A percentile compares a stretch with the other conserved stretches of the same genome.
phyloP scores from a whole-genome alignment of 805 yeast genomes.

The Saturnispora zaruensis region DNA sequence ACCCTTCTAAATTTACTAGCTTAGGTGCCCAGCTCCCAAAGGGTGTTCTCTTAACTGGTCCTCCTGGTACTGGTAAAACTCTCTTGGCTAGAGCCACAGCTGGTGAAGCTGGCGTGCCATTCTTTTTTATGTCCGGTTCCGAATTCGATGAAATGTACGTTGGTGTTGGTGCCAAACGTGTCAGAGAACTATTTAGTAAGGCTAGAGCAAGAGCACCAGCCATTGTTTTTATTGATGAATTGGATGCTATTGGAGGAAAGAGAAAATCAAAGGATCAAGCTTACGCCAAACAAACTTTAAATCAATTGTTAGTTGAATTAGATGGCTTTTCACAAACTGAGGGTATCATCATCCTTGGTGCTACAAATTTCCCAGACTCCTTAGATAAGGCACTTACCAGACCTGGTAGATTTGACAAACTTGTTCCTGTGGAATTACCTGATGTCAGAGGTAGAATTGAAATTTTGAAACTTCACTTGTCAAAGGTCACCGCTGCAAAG shows the following conservation, averaged over 20 bases:
- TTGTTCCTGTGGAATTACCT: conserved; percentile 90
- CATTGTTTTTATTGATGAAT: conserved; percentile 91
- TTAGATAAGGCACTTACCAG: conserved; percentile 95
- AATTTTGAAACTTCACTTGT: conserved; percentile 84
- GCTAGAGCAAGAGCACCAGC: conserved; percentile 97
- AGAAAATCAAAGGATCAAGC: conserved; percentile 98
- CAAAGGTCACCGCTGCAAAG: conserved; percentile 75
- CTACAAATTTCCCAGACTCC: conserved; percentile 96
- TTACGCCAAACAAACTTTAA: conserved; percentile 93
- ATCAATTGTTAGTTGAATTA: conserved; percentile 89
- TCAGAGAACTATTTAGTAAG: conserved; percentile 85
- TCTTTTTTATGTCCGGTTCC: conserved; percentile 96
- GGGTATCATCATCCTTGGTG: conserved; percentile 94
- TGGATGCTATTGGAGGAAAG: conserved; percentile 98
- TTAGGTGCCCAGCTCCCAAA: conserved; percentile 96
- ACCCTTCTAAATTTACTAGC: conserved; percentile 92
- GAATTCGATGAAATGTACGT: conserved; percentile 97
- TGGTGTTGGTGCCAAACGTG: conserved; percentile 98
- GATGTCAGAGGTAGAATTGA: conserved; percentile 97
- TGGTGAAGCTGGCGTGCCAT: conserved; percentile 98
- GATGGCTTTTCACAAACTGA: conserved; percentile 91
- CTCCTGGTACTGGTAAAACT: conserved; percentile 99
- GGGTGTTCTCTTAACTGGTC: conserved; percentile 94
- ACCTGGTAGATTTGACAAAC: conserved; percentile 97
- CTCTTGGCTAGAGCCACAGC: conserved; percentile 96